Base-by-base conservation (phyloP, 495 filamentous ascomycete genomes). In the Tuber microsphaerosporum region DNA sequence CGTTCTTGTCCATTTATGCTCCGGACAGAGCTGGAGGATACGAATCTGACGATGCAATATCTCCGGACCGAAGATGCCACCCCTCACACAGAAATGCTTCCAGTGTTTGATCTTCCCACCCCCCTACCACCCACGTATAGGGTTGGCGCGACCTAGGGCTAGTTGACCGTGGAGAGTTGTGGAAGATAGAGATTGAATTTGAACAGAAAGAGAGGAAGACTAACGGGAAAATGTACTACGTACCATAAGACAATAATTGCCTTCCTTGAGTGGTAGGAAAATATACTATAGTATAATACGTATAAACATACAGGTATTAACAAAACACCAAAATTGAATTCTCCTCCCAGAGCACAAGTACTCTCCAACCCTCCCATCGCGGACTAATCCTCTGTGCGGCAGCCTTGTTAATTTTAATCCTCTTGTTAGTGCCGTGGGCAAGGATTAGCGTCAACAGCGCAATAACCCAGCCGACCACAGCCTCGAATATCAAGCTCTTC, bases 401-500 rank as follows among this genome's bases (percentile, higher is more conserved):
- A 22, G 71, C 70, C 31, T 73, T 84, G 84, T 91, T 90, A 69
- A 87, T 82, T 76, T 88, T 87, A 75, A 92, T 84, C 73, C 93
- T 87, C 68, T 88, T 86, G 79, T 87, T 86, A 73, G 74, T 82
- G 44, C 89, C 81, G 69, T 89, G 80, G 9, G 93, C 93, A 70
- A 97, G 83, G 6, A 84, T 84, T 70, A 96, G 75, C 6, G 91
- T 89, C 77, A 91, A 85, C 39, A 92, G 91, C 68, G 91, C 88
- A 43, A 87, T 89, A 10, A 86, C 89, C 68, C 88, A 84, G 0
- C 89, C 87, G 10, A 97, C 51, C 0, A 93, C 91, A 4, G 92
- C 92, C 43, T 90, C 87, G 79, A 97, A 96, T 44, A 97, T 87
- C 79, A 97, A 84, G 34, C 92, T 90, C 34, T 74, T 74, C 74